Evolutionary conservation across 768 basidiomycete species (phyloP), one percentile per base, ranked within the genome.

Genomic region (Tulasnella sp.): DNA sequence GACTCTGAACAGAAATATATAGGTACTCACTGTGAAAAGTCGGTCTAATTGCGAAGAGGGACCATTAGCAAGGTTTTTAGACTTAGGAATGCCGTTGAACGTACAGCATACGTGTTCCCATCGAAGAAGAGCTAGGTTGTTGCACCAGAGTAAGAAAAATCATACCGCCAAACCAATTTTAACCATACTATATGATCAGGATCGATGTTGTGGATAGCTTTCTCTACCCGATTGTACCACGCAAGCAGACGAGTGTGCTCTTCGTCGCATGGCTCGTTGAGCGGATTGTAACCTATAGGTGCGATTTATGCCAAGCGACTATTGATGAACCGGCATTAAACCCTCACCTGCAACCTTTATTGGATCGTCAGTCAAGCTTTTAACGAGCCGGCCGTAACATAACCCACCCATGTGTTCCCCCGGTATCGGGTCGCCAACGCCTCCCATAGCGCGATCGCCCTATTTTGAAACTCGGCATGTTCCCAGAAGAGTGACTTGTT

Each of bases 381-480:
- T 71, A 38, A 14, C 21, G 10, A 31, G 72, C 24, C 8, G 36
- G 31, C 10, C 19, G 1, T 24, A 5, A 12, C 3, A 14, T n/a
- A 1, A 72, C 56, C 1, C 16, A 77, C 80, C 76, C 80, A 82
- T 81, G 89, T 88, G 84, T 95, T 93, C 80, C 86, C 88, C 81
- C 88, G 91, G 87, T 95, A 95, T 84, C 93, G 93, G 82, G 87
- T 87, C 0, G 94, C 92, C 42, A 95, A 87, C 82, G 93, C 86
- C 46, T 88, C 88, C 94, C 94, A 95, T 52, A 95, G 89, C 90
- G 91, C 91, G 77, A 94, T 84, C 10, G 88, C 85, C 1, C 94
- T 90, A 84, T 95, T 93, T 84, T 94, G 94, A 87, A 94, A 93
- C 84, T 95, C 93, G 81, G 91, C 94, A 88, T 95, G 92, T 75